A percentile compares a stretch with the other conserved stretches of the same genome.
These are phyloP conservation scores for Fusarium neocosmosporiellum DNA, from an alignment of 2,329 filamentous ascomycete genomes.

Conservation along the genomic window DNA sequence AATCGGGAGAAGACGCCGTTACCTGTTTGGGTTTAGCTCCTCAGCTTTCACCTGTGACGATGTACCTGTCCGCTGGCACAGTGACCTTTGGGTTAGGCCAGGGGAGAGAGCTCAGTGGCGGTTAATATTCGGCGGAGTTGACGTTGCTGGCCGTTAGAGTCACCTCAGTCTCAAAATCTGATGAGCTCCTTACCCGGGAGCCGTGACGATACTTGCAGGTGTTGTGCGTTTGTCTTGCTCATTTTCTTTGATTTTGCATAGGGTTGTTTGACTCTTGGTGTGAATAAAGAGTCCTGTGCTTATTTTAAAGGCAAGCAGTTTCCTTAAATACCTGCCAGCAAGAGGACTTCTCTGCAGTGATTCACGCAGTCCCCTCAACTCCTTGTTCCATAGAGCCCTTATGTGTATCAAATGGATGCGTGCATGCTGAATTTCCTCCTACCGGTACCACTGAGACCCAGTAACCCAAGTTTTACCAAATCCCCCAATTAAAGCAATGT, in stretches of 20 bases:
- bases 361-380: neutral
- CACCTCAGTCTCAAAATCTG: neutral
- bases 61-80: conserved; percentile 20
- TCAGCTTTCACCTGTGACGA: conserved; percentile 26
- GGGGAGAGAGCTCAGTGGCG: conserved; percentile 26
- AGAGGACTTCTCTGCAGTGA: neutral
- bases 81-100: conserved; percentile 29
- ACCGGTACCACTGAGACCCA: neutral
- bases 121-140: conserved; percentile 36
- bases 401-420: no score
- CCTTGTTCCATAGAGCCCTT: no score
- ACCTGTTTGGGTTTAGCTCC: conserved; percentile 35
- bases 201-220: neutral
- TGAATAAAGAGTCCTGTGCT: neutral
- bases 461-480: neutral
- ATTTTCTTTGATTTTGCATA: neutral
- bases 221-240: neutral
- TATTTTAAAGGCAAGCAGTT: no score
- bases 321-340: neutral
- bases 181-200: neutral
- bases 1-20: conserved; percentile 33
- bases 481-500: neutral
- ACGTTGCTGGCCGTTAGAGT: neutral
- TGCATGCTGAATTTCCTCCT: neutral
- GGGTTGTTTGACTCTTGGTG: neutral